Percentiles rank a stretch among this genome's conserved stretches.
Evolutionary conservation across 805 yeast genomes (phyloP).

Genomic region (Clavispora santaluciae): DNA sequence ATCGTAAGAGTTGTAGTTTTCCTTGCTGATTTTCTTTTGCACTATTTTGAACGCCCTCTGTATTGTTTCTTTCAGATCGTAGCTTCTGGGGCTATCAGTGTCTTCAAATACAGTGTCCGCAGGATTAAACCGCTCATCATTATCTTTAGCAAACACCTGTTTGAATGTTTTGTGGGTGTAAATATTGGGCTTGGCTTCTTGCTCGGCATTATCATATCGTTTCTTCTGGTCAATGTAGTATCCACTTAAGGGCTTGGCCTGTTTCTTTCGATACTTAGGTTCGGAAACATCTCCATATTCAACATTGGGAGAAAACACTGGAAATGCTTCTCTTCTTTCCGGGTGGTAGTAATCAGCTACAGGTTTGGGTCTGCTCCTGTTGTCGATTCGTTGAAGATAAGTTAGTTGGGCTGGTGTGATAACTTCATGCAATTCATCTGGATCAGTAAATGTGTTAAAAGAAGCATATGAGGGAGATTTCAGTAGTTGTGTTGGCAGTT

Average conservation of each 20-base stretch:
- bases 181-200: conserved; percentile 24
- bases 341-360: conserved; percentile 5
- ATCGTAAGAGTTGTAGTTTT: conserved; percentile 31
- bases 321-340: background rate
- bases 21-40: conserved; percentile 25
- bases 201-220: conserved; percentile 28
- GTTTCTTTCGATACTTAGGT: background rate
- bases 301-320: background rate
- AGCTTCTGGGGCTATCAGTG: conserved; percentile 12
- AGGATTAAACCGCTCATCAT: conserved; percentile 34
- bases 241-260: conserved; percentile 15
- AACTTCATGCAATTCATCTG: conserved; percentile 27
- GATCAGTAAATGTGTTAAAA: conserved; percentile 3
- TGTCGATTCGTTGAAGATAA: background rate
- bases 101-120: conserved; percentile 37
- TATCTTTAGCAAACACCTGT: conserved; percentile 29
- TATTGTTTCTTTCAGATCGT: conserved; percentile 20
- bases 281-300: background rate
- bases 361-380: background rate
- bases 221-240: conserved; percentile 36
- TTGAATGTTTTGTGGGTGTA: conserved; percentile 38
- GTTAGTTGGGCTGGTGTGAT: conserved; percentile 38
- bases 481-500: background rate
- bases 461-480: background rate
- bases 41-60: conserved; percentile 24